Evolutionary conservation across 305 asterid species (phyloP), one percentile per base, ranked within the genome.

Genomic region (Rubia tinctorum): DNA sequence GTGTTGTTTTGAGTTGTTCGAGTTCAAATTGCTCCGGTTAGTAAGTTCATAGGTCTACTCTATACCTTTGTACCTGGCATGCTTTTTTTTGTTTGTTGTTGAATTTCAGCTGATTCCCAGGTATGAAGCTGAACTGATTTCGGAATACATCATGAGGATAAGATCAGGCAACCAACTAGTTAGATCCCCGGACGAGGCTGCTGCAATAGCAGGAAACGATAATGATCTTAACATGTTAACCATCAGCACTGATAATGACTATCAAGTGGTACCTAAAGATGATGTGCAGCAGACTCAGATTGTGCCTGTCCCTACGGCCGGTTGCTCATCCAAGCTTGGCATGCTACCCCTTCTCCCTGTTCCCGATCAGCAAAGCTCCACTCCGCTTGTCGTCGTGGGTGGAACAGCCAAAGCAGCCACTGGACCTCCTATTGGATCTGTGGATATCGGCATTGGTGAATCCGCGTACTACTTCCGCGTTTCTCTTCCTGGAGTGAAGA

Each of bases 401-500:
- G 86, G 94, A 43, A 94, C 91, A 66, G 53, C 83, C 74, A 73
- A 69, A 80, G 92, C 78, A 9, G 79, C 75, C 44, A 79, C 78
- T 22, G 97, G 92, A 65, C 93, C 98, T 34, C 89, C 96, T 3
- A 80, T 93, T 49, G 98, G 97, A 58, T 82, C 84, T 34, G 85
- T 90, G 25, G 97, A 93, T 76, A 81, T 91, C 64, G 98, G 96
- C 61, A 87, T 77, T 25, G 82, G 91, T 82, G 71, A 79, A 83
- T 82, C 83, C 1, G 90, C 97, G 0, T 93, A 88, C 79, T 91
- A 89, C 74, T 93, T 93, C 69, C 90, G 96, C 78, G 76, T 89
- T 56, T 88, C 98, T 86, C 81, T 91, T 75, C 98, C 98, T 66
- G 98, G 98, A 77, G 98, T 91, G 75, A 91, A 84, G 86, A 89